These are phyloP conservation scores for Rhizoctonia solani DNA, from an alignment of 1,284 basidiomycete genomes.

Conservation along the genomic window DNA sequence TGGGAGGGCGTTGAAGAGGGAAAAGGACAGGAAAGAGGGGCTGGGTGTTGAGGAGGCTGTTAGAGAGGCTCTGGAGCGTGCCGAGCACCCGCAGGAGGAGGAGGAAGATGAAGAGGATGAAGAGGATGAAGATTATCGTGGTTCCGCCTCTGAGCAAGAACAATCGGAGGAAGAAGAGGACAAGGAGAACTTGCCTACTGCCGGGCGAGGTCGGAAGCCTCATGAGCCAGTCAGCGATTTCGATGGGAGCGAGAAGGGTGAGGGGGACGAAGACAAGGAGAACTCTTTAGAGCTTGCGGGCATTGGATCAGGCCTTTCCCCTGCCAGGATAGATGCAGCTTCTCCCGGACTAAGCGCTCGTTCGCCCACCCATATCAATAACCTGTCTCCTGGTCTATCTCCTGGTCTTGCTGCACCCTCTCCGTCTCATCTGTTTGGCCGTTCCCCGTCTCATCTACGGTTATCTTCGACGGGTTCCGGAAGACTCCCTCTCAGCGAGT, in stretches of 20 bases:
- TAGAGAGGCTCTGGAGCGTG: neutral
- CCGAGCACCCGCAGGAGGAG: conserved; percentile 18
- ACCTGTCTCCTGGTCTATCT: conserved; percentile 5
- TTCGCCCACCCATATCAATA: neutral
- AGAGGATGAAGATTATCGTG: conserved; percentile 31
- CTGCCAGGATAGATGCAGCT: too few relatives aligned
- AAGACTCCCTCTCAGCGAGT: conserved; percentile 3
- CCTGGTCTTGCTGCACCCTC: neutral
- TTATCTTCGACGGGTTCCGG: conserved; percentile 2
- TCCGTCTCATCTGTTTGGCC: neutral
- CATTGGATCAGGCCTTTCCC: too few relatives aligned
- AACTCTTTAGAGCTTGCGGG: conserved; percentile 16
- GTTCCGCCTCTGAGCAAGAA: conserved; percentile 30
- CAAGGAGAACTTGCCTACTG: conserved; percentile 32
- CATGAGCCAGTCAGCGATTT: conserved; percentile 20
- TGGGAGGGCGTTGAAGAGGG: neutral
- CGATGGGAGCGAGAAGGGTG: conserved; percentile 9
- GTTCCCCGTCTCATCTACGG: conserved; percentile 13
- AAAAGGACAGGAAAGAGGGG: neutral
- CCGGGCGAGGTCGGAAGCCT: conserved; percentile 6
- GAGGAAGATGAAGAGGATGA: conserved; percentile 36
- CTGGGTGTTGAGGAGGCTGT: conserved; percentile 17
- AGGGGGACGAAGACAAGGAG: conserved; percentile 35
- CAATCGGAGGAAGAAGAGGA: conserved; percentile 34
- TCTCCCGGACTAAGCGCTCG: neutral